Percentiles rank a stretch among this genome's conserved stretches.
These are phyloP conservation scores for Hypericum androsaemum DNA, from an alignment of 345 rosid genomes.

Conservation along the genomic window DNA sequence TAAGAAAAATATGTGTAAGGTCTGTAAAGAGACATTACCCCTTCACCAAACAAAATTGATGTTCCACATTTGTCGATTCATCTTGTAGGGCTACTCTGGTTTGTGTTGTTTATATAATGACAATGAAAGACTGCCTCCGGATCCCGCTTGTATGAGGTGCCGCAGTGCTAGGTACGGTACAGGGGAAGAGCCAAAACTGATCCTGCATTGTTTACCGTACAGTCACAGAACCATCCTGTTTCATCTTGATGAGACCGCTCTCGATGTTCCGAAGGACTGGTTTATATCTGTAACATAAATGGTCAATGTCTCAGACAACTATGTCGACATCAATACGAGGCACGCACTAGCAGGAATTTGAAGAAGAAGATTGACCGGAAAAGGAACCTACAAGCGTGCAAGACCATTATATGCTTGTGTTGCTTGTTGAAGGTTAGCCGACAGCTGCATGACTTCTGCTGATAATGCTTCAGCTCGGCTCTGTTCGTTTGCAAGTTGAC, in stretches of 20 bases:
- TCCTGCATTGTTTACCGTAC: constrained; percentile 27
- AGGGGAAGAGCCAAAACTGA: neutral
- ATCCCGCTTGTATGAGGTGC: neutral
- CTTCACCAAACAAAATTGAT: too few relatives aligned
- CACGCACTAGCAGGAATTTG: neutral
- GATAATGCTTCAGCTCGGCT: constrained; percentile 76
- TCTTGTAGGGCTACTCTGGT: too few relatives aligned
- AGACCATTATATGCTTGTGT: constrained; percentile 74
- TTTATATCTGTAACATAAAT: constrained; percentile 51
- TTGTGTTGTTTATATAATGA: too few relatives aligned
- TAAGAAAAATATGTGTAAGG: too few relatives aligned
- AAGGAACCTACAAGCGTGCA: constrained; percentile 50
- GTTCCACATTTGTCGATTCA: too few relatives aligned
- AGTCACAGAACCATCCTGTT: constrained; percentile 57
- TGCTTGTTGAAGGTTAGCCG: constrained; percentile 64
- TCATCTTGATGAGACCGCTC: constrained; percentile 72
- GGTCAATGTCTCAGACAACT: neutral
- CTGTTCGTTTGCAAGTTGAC: constrained; percentile 71
- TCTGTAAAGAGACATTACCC: too few relatives aligned
- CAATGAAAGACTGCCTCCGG: too few relatives aligned
- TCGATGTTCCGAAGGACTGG: constrained; percentile 82
- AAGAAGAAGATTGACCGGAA: neutral
- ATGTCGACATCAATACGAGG: neutral
- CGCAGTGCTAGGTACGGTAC: neutral
- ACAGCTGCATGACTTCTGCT: constrained; percentile 74